Evolutionary conservation across 768 basidiomycete genomes (phyloP), one percentile per base, ranked within the genome.

Genomic region (Steccherinum ochraceum): DNA sequence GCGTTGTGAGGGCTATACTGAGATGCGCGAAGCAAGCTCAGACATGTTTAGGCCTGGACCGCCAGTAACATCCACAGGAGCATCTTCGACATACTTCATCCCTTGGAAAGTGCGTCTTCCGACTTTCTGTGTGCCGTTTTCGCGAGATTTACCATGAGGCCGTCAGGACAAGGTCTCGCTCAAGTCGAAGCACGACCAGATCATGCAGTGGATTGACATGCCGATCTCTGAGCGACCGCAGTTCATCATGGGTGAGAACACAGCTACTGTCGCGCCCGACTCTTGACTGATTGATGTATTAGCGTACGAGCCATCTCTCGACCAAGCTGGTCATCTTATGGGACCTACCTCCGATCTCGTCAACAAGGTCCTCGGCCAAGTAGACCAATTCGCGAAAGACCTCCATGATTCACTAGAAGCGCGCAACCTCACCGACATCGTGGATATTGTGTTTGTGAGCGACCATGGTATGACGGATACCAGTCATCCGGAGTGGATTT

Each of bases 381-480:
- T 93, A 3, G 93, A 96, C 59, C 59, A 61, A 16, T 93, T 95
- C 58, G 85, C 89, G 2, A 79, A 75, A 51, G 72, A 84, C 50
- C 68, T 96, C 10, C 83, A 87, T 48, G 67, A 70, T 12, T 75
- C 78, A 0, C 69, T 96, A 27, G 72, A 72, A 44, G 72, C 72
- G 3, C 81, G 93, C 4, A 91, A 93, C 60, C 74, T 95, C 21
- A 83, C 80, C 1, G 78, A 86, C 43, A 87, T 94, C 18, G 84
- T 93, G 12, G 90, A 96, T 63, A 74, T 95, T 25, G 77, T 95
- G 20, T 93, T 94, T 58, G 92, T 96, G 56, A 87, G 85, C 54
- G 89, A 91, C 62, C 87, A 92, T 58, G 91, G 90, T n/a, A 93
- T 92, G 89, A 85, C 82, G 1, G 88, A 90, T 63, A 95, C 91